A percentile compares a stretch with the other conserved stretches of the same genome.
These are phyloP conservation scores for Trichoderma harzianum DNA, from an alignment of 2,329 filamentous ascomycete genomes.

Conservation along the genomic window DNA sequence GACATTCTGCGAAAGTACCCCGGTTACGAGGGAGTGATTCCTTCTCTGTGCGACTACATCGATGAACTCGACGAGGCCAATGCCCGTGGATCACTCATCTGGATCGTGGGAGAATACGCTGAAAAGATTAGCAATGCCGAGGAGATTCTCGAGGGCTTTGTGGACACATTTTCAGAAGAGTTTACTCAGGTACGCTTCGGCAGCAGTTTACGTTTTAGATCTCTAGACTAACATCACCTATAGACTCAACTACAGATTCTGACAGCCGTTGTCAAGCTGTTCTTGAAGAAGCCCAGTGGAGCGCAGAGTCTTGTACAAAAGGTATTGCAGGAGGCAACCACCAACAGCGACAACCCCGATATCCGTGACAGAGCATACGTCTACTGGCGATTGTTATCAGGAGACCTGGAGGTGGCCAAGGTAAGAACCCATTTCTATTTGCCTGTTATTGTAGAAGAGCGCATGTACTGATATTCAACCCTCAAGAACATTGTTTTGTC, in stretches of 20 bases:
- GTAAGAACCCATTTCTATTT: slow-evolving; percentile 39
- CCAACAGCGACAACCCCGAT: slow-evolving; percentile 95
- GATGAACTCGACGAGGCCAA: slow-evolving; percentile 95
- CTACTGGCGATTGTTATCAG: slow-evolving; percentile 95
- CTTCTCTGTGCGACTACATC: slow-evolving; percentile 91
- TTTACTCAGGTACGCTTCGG: slow-evolving; percentile 72
- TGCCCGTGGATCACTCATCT: slow-evolving; percentile 86
- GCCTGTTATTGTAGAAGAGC: too few relatives aligned
- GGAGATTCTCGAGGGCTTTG: slow-evolving; percentile 86
- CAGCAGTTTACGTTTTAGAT: not conserved
- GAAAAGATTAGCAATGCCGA: slow-evolving; percentile 99
- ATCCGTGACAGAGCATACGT: slow-evolving; percentile 96
- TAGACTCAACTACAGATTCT: slow-evolving; percentile 97
- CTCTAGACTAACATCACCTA: not conserved
- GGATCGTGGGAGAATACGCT: slow-evolving; percentile 98
- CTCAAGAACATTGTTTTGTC: slow-evolving; percentile 81
- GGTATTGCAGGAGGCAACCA: slow-evolving; percentile 86
- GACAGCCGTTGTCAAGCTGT: slow-evolving; percentile 94
- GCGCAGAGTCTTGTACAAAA: slow-evolving; percentile 91
- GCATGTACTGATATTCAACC: not conserved
- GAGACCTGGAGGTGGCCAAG: slow-evolving; percentile 86
- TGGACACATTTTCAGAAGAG: slow-evolving; percentile 92
- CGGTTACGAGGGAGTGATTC: slow-evolving; percentile 96
- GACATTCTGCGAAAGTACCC: slow-evolving; percentile 97
- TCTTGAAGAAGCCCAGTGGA: slow-evolving; percentile 92